Evolutionary conservation across 108 stramenopile species (phyloP).

Genomic region (Skeletonema marinoi): DNA sequence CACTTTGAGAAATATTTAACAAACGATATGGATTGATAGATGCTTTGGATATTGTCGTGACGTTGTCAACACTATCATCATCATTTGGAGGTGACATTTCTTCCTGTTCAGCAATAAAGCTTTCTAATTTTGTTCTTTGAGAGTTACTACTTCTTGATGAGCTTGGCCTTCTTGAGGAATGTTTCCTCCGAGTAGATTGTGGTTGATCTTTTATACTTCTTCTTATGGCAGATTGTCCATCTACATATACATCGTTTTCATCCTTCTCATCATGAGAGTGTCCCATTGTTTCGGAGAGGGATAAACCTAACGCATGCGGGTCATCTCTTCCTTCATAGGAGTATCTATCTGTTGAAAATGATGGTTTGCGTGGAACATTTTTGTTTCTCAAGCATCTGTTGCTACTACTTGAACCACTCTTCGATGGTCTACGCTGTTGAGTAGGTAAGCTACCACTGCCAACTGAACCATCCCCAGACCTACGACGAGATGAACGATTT

Average conservation of each 20-base stretch:
- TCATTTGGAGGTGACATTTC: not conserved
- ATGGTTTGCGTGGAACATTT: not conserved
- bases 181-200: not conserved
- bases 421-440: not conserved
- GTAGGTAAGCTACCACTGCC: not conserved
- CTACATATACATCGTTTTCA: slow-evolving; percentile 14
- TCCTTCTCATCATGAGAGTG: not conserved
- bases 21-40: slow-evolving; percentile 38
- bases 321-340: not conserved
- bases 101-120: slow-evolving; percentile 8
- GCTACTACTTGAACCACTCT: not conserved
- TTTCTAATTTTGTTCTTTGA: slow-evolving; percentile 25
- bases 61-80: slow-evolving; percentile 32
- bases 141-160: not conserved
- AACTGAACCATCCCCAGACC: not conserved
- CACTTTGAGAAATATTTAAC: slow-evolving; percentile 20
- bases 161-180: not conserved
- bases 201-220: slow-evolving; percentile 15
- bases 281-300: not conserved
- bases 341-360: not conserved
- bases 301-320: not conserved
- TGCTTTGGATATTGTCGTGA: slow-evolving; percentile 49
- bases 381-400: not conserved
- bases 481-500: not conserved
- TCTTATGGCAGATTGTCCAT: slow-evolving; percentile 28